Base-by-base conservation (phyloP, 106 monocot genomes). In the Hemerocallis citrina region DNA sequence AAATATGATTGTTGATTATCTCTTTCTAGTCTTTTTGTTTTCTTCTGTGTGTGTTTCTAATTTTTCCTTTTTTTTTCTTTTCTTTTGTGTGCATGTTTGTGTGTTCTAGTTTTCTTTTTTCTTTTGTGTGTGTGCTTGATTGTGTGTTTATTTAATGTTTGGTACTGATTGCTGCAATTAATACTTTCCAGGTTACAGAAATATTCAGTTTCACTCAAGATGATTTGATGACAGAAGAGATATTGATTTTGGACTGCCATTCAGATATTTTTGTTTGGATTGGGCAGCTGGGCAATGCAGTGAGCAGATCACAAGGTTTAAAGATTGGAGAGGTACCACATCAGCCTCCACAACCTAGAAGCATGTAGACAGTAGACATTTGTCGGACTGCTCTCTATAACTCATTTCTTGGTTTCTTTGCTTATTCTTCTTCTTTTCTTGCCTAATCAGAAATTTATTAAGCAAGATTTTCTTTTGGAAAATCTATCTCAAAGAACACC, bases 221-320 rank as follows among this genome's bases (percentile, higher is more conserved):
- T 72, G 92, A 92, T 79, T 61, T 92, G 68, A 87, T 88, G 88
- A 88, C 92, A 1, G 92, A 92, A 71, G 92, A 92, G 61, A 58
- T 79, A 52, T 92, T 79, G 61, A 74, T 92, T 72, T 42, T 92
- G 54, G 88, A 92, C 43, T 83, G 84, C 39, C 81, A 76, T 20
- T 76, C 81, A 8, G 74, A 73, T 50, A 78, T 92, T 17, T 88
- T 75, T 71, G 78, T 88, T 54, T 92, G 92, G 92, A 69, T 92
- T 61, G 92, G 92, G 29, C 78, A 76, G 56, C 72, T 66, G 59
- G 69, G 82, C 41, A 71, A 82, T 55, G 34, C 75, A 51, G 80
- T 78, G 39, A 75, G 16, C 16, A 77, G 68, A 66, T 66, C 41
- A 38, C 81, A 81, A 71, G 81, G 84, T 64, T 66, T 88, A 62